These are phyloP conservation scores for Corymbia calophylla DNA, from an alignment of 441 rosid genomes.

Conservation along the genomic window DNA sequence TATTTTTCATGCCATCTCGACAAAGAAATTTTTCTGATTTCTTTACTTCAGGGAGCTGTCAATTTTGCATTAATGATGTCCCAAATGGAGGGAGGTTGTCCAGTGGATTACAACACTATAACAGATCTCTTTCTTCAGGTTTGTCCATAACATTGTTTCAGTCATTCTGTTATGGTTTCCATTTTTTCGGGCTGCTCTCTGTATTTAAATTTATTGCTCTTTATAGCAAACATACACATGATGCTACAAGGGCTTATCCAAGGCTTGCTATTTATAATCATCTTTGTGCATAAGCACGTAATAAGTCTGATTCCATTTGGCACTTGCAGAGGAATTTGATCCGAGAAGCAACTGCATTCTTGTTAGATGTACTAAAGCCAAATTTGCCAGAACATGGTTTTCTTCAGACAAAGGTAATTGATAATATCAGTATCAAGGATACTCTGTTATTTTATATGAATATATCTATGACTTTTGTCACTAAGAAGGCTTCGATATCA, in stretches of 20 bases:
- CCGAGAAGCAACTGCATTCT: constrained; percentile 99
- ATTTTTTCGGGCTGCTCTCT: neutral
- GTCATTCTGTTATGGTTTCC: neutral
- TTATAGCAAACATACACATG: neutral
- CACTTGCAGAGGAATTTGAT: constrained; percentile 78
- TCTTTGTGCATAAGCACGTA: neutral
- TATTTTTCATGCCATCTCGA: neutral
- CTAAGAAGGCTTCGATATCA: constrained; percentile 7
- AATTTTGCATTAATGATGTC: constrained; percentile 99
- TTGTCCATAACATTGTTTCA: neutral
- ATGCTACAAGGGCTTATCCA: neutral
- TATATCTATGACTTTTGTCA: neutral
- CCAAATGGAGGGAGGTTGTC: constrained; percentile 99
- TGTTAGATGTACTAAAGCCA: constrained; percentile 97
- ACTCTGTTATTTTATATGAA: neutral
- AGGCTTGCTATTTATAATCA: neutral
- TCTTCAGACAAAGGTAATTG: constrained; percentile 85
- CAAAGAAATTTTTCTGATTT: neutral
- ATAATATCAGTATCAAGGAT: neutral
- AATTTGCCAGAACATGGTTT: constrained; percentile 94
- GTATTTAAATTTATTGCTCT: neutral
- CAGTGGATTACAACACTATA: constrained; percentile 94
- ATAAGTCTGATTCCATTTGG: neutral
- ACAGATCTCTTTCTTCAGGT: constrained; percentile 99
- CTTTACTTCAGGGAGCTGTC: constrained; percentile 82